phyloP scores from a whole-genome alignment of 2,329 filamentous ascomycete species.

The Leptographium radiaticola region DNA sequence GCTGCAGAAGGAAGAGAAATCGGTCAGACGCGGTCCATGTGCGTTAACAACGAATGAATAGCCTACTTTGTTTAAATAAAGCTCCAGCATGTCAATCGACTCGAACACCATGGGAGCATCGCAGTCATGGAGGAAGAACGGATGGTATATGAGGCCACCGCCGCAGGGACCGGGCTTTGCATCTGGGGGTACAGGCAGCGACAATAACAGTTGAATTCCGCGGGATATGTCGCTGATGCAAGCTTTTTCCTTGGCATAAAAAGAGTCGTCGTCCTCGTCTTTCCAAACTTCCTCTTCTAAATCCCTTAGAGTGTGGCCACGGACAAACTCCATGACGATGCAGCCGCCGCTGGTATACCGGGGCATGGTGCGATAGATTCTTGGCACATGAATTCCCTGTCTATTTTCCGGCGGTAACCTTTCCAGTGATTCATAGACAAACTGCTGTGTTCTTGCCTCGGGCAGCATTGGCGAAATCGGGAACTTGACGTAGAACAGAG shows the following conservation, averaged over 20 bases:
- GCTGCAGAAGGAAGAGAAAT: neutral
- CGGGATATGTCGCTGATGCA: neutral
- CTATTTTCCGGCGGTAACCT: neutral
- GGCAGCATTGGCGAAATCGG: neutral
- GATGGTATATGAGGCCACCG: neutral
- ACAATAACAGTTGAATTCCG: neutral
- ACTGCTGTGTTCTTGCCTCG: neutral
- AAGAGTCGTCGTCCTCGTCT: neutral
- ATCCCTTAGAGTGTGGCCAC: neutral
- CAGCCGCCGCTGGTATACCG: neutral
- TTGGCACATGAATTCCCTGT: neutral
- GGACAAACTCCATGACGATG: neutral
- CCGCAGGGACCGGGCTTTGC: neutral
- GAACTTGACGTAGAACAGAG: neutral
- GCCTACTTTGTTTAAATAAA: neutral
- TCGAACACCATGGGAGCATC: neutral
- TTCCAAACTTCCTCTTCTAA: neutral
- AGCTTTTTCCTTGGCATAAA: neutral
- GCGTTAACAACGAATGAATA: neutral
- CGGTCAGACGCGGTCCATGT: neutral
- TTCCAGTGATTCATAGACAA: neutral
- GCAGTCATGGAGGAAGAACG: neutral
- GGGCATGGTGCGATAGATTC: neutral
- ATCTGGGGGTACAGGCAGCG: neutral
- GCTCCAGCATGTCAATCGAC: neutral